Evolutionary conservation across 2,329 filamentous ascomycete genomes (phyloP).

Genomic region (Alternaria metachromatica): DNA sequence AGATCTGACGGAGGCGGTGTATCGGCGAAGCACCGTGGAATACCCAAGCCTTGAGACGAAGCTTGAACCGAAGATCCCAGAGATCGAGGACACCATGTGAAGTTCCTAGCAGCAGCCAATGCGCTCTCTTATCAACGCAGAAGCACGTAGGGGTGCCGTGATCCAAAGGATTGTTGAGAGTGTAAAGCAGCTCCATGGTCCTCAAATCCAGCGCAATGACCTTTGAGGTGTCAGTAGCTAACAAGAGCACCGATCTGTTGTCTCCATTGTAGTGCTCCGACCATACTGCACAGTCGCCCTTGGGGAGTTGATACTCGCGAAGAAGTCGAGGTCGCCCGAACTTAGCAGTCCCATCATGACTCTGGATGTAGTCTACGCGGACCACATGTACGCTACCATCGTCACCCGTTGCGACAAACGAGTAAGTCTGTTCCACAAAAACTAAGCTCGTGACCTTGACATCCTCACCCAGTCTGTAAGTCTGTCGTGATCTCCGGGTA

Average conservation of each 20-base stretch:
- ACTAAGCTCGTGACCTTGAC: constrained; percentile 80
- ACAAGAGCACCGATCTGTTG: constrained; percentile 77
- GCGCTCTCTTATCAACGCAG: constrained; percentile 81
- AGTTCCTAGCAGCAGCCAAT: constrained; percentile 91
- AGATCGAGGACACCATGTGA: constrained; percentile 91
- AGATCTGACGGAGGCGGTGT: constrained; percentile 67
- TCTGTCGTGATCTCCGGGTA: constrained; percentile 84
- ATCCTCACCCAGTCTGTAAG: constrained; percentile 75
- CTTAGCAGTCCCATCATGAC: constrained; percentile 62
- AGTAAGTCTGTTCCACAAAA: constrained; percentile 93
- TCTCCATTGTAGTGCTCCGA: constrained; percentile 90
- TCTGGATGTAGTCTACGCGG: constrained; percentile 72
- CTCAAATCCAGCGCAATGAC: constrained; percentile 85
- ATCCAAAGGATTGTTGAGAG: constrained; percentile 84
- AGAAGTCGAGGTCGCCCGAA: constrained; percentile 81
- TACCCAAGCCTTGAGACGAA: constrained; percentile 87
- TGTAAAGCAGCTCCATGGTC: constrained; percentile 82
- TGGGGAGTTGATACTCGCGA: constrained; percentile 74
- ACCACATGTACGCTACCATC: constrained; percentile 86
- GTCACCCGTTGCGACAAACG: constrained; percentile 86
- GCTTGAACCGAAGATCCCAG: constrained; percentile 95
- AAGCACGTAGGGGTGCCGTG: constrained; percentile 93
- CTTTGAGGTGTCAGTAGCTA: constrained; percentile 86
- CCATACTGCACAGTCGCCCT: constrained; percentile 82
- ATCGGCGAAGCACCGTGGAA: constrained; percentile 81